These are phyloP conservation scores for Cymbopogon flexuosus DNA, from an alignment of 202 grass and related monocot species.

Conservation along the genomic window DNA sequence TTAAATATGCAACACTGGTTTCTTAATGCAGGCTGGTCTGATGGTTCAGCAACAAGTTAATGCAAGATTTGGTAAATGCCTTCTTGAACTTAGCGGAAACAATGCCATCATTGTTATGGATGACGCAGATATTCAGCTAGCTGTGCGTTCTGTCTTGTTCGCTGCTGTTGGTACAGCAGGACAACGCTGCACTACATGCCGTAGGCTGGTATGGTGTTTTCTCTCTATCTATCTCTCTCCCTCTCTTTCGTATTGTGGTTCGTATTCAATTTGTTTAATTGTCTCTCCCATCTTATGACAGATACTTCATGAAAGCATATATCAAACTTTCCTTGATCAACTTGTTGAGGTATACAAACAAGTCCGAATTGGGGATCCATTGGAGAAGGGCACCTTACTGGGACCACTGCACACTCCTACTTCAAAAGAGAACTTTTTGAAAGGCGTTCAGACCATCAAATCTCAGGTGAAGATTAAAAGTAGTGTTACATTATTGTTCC, in stretches of 20 bases:
- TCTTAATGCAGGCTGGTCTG: conserved; percentile 71
- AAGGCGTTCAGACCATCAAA: conserved; percentile 77
- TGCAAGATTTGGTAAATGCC: conserved; percentile 88
- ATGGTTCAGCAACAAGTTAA: conserved; percentile 75
- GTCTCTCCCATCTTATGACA: conserved; percentile 26
- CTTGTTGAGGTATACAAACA: conserved; percentile 92
- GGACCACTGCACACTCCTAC: conserved; percentile 80
- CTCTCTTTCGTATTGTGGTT: not conserved
- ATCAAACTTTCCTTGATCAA: conserved; percentile 82
- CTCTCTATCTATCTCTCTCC: too few relatives aligned
- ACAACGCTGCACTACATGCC: conserved; percentile 94
- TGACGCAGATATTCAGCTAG: conserved; percentile 93
- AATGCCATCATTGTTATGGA: conserved; percentile 99
- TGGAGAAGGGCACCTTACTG: conserved; percentile 85
- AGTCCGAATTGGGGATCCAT: conserved; percentile 89
- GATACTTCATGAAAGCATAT: conserved; percentile 93
- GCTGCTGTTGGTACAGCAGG: conserved; percentile 98
- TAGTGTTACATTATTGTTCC: conserved; percentile 14
- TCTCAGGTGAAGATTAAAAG: conserved; percentile 56
- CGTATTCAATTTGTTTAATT: conserved; percentile 24
- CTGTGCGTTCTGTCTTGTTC: conserved; percentile 92
- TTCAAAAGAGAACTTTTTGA: conserved; percentile 79
- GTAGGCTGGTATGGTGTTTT: conserved; percentile 68
- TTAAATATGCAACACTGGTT: conserved; percentile 6
- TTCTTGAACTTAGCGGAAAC: conserved; percentile 99